Conservation (phyloP, 2,329 filamentous ascomycete species). For the Penicillium sp. region DNA sequence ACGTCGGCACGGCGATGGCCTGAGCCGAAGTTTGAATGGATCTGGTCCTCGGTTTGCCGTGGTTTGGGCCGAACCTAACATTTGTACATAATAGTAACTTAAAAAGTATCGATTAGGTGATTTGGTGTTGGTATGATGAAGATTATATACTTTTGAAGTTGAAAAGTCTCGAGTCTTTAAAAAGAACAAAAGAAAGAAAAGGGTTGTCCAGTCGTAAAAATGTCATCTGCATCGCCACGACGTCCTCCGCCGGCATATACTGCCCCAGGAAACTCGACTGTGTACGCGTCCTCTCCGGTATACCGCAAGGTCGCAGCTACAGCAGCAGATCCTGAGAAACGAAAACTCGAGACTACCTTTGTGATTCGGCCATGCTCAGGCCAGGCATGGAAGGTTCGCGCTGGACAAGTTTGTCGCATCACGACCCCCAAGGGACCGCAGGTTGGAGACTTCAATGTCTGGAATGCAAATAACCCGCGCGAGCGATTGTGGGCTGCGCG, state of each 20-base stretch:
- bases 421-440: conserved; percentile 74
- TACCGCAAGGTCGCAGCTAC: conserved; percentile 36
- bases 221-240: conserved; percentile 25
- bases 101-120: no score
- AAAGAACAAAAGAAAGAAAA: no score
- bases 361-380: conserved; percentile 70
- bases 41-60: no score
- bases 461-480: conserved; percentile 70
- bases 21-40: no score
- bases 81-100: no score
- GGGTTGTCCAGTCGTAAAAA: background rate
- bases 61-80: no score
- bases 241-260: conserved; percentile 38
- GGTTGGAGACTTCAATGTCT: conserved; percentile 80
- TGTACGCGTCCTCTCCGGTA: conserved; percentile 33
- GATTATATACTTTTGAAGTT: no score
- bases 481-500: conserved; percentile 79
- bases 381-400: conserved; percentile 66
- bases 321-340: conserved; percentile 25
- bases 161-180: no score
- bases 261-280: conserved; percentile 29
- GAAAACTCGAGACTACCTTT: conserved; percentile 45
- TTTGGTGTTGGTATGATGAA: no score
- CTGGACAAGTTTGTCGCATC: conserved; percentile 66
- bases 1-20: no score